phyloP scores from a whole-genome alignment of 2,329 filamentous ascomycete genomes.

The Alternaria gaisen region DNA sequence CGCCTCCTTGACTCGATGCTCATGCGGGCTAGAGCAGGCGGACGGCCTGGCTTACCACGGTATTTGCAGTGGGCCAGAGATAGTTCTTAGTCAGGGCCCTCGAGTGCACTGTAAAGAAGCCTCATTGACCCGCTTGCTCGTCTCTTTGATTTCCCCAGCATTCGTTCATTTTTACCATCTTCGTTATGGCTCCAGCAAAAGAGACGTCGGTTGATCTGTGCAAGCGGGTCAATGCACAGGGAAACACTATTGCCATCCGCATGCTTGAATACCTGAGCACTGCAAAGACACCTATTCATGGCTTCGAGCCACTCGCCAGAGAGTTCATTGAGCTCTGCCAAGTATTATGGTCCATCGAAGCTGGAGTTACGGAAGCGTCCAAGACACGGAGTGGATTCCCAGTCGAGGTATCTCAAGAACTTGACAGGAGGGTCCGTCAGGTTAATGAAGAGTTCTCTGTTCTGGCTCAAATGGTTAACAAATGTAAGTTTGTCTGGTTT shows the following conservation, averaged over 20 bases:
- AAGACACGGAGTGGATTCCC: constrained; percentile 63
- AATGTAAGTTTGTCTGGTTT: constrained; percentile 36
- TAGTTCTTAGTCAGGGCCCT: constrained; percentile 20
- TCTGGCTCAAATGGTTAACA: constrained; percentile 69
- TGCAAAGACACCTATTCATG: constrained; percentile 45
- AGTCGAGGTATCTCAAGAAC: constrained; percentile 67
- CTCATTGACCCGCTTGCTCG: constrained; percentile 17
- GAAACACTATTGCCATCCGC: constrained; percentile 61
- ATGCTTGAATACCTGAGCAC: constrained; percentile 49
- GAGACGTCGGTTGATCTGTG: constrained; percentile 62
- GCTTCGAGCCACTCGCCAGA: constrained; percentile 65
- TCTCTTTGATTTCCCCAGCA: constrained; percentile 11
- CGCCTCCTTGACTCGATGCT: constrained; percentile 24
- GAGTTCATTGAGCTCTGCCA: constrained; percentile 69
- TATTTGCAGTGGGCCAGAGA: constrained; percentile 19
- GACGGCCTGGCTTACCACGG: constrained; percentile 24
- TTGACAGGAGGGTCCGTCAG: constrained; percentile 70
- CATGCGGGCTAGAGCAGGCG: constrained; percentile 31
- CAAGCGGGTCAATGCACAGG: constrained; percentile 65
- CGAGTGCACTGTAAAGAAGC: constrained; percentile 26
- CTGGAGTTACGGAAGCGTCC: constrained; percentile 62
- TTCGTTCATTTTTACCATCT: constrained; percentile 8
- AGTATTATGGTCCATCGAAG: constrained; percentile 71
- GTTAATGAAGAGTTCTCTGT: constrained; percentile 69
- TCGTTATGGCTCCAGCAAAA: constrained; percentile 45